Evolutionary conservation across 768 basidiomycete species (phyloP), one percentile per base, ranked within the genome.

Genomic region (Cystobasidium tubakii): DNA sequence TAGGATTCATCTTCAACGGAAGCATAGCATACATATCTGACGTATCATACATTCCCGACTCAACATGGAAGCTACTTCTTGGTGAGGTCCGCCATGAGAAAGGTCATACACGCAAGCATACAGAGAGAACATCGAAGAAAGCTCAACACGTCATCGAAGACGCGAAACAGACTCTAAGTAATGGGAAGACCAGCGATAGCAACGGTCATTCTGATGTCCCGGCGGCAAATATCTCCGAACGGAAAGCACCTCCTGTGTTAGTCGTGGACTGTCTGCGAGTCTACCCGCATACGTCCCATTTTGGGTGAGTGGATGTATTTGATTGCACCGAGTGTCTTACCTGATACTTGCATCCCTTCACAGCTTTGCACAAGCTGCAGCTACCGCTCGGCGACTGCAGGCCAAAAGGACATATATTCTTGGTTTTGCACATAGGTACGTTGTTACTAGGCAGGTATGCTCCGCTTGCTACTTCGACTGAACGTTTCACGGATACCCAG

Each of bases 21-120:
- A 81, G 85, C 34, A 81, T 94, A 57, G 83, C 87, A 17, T 94
- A 94, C 82, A 84, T 95, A 74, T 88, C 89, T 31, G 93, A 96
- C 80, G 89, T 88, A 50, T 90, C 89, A 10, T 82, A 85, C 77
- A 89, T 95, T 69, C 91, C 92, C 1, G 86, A 89, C 6, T 13
- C 29, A n/a, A 50, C 67, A 9, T 72, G 67, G 67, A 34, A 62
- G 39, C 46, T 46, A 3, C 36, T 75, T 12, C 50, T 50, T 13
- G 69, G 69, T 1, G 34, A 29, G 36, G 39, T 27, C 15, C 4
- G 9, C 2, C 53, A 46, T 12, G 55, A 36, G 53, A 36, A 31
- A 34, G 29, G 25, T 15, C 23, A 27, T 57, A 12, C 43, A 34
- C 23, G 27, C 1, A 27, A 25, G 25, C 46, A 60, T 21, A 44